Percentiles rank a stretch among this genome's conserved stretches.
Conservation (phyloP, 2,329 filamentous ascomycete species). For the Cladorrhinum sp. region DNA sequence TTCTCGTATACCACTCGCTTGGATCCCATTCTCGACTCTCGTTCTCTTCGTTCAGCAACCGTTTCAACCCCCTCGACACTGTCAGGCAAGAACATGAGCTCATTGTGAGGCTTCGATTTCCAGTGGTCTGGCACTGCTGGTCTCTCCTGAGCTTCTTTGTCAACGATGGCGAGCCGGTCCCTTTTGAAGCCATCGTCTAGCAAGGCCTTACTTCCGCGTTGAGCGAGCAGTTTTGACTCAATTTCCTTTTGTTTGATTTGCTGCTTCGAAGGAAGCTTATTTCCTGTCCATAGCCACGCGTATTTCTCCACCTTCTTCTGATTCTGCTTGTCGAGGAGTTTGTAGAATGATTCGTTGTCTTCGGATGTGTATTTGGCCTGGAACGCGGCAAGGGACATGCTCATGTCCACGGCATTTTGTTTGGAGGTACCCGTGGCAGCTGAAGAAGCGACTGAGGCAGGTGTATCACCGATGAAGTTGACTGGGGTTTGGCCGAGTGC, state of each 20-base stretch:
- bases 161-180: constrained; percentile 61
- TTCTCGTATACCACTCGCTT: constrained; percentile 79
- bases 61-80: constrained; percentile 62
- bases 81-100: constrained; percentile 80
- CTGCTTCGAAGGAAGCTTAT: constrained; percentile 80
- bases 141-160: constrained; percentile 62
- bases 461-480: constrained; percentile 70
- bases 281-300: constrained; percentile 82
- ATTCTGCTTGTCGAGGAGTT: constrained; percentile 86
- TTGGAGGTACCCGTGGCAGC: constrained; percentile 33
- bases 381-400: constrained; percentile 79
- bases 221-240: constrained; percentile 42
- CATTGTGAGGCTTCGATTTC: constrained; percentile 72
- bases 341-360: constrained; percentile 96
- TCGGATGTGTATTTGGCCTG: constrained; percentile 95
- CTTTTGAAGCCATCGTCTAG: constrained; percentile 56
- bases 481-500: constrained; percentile 57
- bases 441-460: constrained; percentile 49
- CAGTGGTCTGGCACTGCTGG: constrained; percentile 76
- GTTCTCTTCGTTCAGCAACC: constrained; percentile 64
- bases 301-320: constrained; percentile 79
- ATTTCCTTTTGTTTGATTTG: constrained; percentile 66
- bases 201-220: constrained; percentile 31
- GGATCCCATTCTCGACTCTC: constrained; percentile 68
- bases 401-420: constrained; percentile 57